Base-by-base conservation (phyloP, 129 eudicot species). In the Glebionis coronaria region DNA sequence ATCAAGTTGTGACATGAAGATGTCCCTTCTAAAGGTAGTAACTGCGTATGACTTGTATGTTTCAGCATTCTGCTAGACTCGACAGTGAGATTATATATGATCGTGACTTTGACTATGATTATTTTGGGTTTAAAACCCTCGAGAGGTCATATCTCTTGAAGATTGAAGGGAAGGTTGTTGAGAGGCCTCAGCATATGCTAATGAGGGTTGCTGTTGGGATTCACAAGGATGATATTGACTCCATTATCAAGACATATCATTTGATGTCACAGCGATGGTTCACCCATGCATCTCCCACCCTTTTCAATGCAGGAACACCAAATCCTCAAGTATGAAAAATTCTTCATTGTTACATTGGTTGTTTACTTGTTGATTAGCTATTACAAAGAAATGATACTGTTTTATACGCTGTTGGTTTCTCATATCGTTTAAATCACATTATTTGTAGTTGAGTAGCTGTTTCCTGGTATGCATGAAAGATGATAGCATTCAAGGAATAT, bases 151-250 rank as follows among this genome's bases (percentile, higher is more conserved):
- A 92, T 60, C 96, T 92, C 31, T 64, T 92, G 67, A 92, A 81
- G 79, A 71, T 92, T 18, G 69, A 83, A 56, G 96, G 96, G 62
- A 82, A 86, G 53, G 92, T 92, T 65, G 98, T 92, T 40, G 98
- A 92, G 75, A 88, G 98, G 63, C 98, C 98, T 15, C 96, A 88
- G 35, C 98, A 92, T 73, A 88, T 92, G 96, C 51, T 92, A 79
- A 92, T 92, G 98, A 85, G 98, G 75, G 98, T 92, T 78, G 62
- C 98, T 67, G 91, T 92, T 76, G 98, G 98, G 35, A 92, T 92
- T 56, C 95, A 92, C 64, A 92, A 85, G 69, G 84, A 86, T 65
- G 87, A 92, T 60, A 86, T 92, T 59, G 96, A 92, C 57, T 86
- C 95, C 16, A 96, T 76, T 25, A 69, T 88, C 81, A 75, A 68